phyloP scores from a whole-genome alignment of 106 monocot species.

The Hemerocallis citrina region DNA sequence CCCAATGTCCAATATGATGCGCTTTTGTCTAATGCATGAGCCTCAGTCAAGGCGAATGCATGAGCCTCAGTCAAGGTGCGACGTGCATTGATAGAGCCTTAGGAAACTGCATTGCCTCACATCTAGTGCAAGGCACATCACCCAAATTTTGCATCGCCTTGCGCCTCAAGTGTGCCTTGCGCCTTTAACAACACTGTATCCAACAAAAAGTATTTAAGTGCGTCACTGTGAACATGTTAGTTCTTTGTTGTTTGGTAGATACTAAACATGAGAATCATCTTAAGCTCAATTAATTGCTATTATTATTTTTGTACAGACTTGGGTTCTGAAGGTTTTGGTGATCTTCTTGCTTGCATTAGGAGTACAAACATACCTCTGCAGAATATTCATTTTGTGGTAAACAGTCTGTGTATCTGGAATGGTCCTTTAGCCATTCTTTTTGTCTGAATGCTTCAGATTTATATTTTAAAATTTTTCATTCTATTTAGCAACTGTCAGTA shows the following conservation, averaged over 20 bases:
- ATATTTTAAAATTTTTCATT: not conserved
- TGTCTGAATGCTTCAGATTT: not conserved
- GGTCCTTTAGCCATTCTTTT: not conserved
- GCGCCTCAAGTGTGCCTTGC: no score
- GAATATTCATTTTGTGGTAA: conserved; percentile 99
- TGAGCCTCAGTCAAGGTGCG: no score
- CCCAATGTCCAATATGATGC: no score
- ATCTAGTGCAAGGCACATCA: no score
- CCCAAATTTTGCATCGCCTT: no score
- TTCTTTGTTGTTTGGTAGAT: not conserved
- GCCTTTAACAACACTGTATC: no score
- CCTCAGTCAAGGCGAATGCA: no score
- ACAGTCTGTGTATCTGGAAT: not conserved
- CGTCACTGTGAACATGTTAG: not conserved
- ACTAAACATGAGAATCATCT: not conserved
- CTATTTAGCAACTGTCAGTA: not conserved
- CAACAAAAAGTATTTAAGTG: not conserved
- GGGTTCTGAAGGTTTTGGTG: conserved; percentile 80
- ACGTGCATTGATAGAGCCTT: no score
- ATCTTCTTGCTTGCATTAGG: conserved; percentile 97
- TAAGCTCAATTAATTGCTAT: not conserved
- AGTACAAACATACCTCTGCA: conserved; percentile 71
- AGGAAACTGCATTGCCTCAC: no score
- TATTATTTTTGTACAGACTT: conserved; percentile 39
- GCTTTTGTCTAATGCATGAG: no score